Conservation (phyloP, 139 green algal genomes). For the Micractinium sp. region DNA sequence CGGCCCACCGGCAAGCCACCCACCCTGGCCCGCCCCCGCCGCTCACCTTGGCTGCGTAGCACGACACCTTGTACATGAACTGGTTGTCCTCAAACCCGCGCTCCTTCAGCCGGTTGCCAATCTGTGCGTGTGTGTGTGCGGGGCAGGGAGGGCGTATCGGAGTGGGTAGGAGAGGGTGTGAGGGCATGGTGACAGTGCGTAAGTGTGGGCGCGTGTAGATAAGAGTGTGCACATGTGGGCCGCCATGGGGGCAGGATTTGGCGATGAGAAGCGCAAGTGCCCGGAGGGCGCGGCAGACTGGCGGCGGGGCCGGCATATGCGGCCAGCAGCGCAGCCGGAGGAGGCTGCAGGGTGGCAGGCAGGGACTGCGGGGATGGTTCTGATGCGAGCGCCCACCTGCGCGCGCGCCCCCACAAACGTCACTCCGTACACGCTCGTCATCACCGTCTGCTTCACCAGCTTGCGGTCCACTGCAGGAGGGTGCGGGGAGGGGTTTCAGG, state of each 20-base stretch:
- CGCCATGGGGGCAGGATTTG: not conserved
- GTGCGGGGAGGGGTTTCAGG: not conserved
- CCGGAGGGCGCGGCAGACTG: too few species aligned
- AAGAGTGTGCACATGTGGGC: not conserved
- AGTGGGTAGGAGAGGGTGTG: not conserved
- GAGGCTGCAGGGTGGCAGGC: too few species aligned
- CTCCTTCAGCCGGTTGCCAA: conserved; percentile 81
- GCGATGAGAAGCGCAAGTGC: too few species aligned
- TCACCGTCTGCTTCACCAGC: conserved; percentile 99
- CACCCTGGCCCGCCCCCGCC: too few species aligned
- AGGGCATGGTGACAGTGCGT: too few species aligned
- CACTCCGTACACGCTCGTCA: conserved; percentile 99
- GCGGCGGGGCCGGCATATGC: too few species aligned
- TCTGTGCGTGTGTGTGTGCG: conserved; percentile 18
- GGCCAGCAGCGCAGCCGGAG: too few species aligned
- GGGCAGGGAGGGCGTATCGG: not conserved
- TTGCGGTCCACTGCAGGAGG: conserved; percentile 89
- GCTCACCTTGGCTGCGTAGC: conserved; percentile 73
- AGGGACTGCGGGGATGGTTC: too few species aligned
- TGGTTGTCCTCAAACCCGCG: conserved; percentile 67
- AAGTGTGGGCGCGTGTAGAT: too few species aligned
- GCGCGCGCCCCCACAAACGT: conserved; percentile 90
- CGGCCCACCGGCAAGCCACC: too few species aligned
- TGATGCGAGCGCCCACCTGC: conserved; percentile 76
- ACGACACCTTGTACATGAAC: conserved; percentile 60